Evolutionary conservation across 768 basidiomycete genomes (phyloP), one percentile per base, ranked within the genome.

Genomic region (Panaeolus papilionaceus): DNA sequence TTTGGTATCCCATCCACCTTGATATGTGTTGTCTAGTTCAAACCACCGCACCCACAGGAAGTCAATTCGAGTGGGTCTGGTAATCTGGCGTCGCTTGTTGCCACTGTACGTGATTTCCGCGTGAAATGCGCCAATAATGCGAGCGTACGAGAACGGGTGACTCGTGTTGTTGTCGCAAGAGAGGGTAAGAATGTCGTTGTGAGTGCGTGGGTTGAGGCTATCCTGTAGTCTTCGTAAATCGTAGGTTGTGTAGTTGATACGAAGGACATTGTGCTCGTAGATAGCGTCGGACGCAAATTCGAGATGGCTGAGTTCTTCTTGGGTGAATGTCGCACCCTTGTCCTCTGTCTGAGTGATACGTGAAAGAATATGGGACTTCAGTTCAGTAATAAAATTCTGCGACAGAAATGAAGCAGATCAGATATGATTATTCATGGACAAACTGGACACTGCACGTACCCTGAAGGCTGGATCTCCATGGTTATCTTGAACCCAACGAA

Each of bases 171-270:
- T 68, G 4, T 77, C 70, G 49, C 68, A 69, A 0, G 40, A 66
- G 4, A 77, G 73, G 68, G 75, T 81, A 3, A 85, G 61, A 18
- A 83, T 71, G 9, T 72, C 63, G 16, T 38, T 51, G 10, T 79
- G 73, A 0, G 73, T 78, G 0, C 66, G 26, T 1, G 76, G 71
- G 40, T 82, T 80, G 54, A 83, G 70, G 0, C 71, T 65, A 49
- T 85, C 82, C 65, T 81, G 79, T 1, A 66, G 62, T 1, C 80
- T 70, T 4, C 75, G 76, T 16, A 83, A 68, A 67, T 84, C 79
- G 67, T 84, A 85, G 0, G 81, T 80, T 0, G 82, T 83, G 65
- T 80, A 83, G 70, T 83, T 80, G 65, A 84, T 58, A 0, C 74
- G 76, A 1, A 81, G 38, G 12, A 74, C 69, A 9, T 73, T 75